Evolutionary conservation across 2,329 filamentous ascomycete genomes (phyloP).

Genomic region (Phialophora macrospora): DNA sequence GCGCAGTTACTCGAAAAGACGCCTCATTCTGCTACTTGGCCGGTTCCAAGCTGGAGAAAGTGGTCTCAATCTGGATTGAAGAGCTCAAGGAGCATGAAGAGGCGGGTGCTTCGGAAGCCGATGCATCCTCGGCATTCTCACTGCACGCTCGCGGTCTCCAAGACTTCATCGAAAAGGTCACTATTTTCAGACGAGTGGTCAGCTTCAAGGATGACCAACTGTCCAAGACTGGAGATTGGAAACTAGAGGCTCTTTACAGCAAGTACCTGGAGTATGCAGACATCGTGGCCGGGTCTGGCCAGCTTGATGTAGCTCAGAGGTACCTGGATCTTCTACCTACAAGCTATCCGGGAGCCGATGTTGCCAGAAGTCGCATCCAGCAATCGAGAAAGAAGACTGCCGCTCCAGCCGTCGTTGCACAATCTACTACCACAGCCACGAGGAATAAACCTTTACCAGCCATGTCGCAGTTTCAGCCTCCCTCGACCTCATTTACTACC

Average conservation of each 20-base stretch:
- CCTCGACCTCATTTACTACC: slow-evolving; percentile 43
- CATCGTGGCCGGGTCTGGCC: slow-evolving; percentile 87
- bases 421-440: slow-evolving; percentile 47
- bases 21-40: slow-evolving; percentile 96
- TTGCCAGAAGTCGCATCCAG: slow-evolving; percentile 82
- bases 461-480: slow-evolving; percentile 46
- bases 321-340: slow-evolving; percentile 86
- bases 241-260: slow-evolving; percentile 82
- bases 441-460: slow-evolving; percentile 52
- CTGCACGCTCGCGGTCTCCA: slow-evolving; percentile 88
- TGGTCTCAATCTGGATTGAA: slow-evolving; percentile 89
- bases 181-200: slow-evolving; percentile 90
- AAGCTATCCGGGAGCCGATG: slow-evolving; percentile 83
- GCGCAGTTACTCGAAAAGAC: slow-evolving; percentile 71
- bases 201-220: slow-evolving; percentile 85
- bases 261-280: slow-evolving; percentile 98
- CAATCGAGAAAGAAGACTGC: slow-evolving; percentile 72
- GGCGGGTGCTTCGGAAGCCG: slow-evolving; percentile 69
- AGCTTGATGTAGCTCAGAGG: slow-evolving; percentile 82
- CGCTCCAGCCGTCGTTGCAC: slow-evolving; percentile 51
- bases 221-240: slow-evolving; percentile 76
- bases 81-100: slow-evolving; percentile 86
- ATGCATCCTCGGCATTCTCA: slow-evolving; percentile 81
- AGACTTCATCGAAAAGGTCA: slow-evolving; percentile 97
- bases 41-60: slow-evolving; percentile 96